Percentiles rank a stretch among this genome's conserved stretches.
phyloP scores from a whole-genome alignment of 108 stramenopile genomes.

The Conticribra weissflogii region DNA sequence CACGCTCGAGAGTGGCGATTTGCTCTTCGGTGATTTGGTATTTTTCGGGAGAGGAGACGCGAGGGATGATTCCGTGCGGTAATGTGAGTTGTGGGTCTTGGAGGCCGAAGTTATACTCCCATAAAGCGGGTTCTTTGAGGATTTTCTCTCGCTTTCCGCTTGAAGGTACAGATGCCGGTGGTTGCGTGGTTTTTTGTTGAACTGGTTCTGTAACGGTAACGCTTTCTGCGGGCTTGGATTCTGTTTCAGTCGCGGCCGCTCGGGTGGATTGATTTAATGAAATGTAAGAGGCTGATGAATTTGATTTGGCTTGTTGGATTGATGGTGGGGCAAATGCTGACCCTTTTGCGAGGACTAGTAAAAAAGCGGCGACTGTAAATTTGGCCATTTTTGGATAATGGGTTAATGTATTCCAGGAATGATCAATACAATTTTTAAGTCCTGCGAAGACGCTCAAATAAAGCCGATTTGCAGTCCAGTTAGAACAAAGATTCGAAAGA shows the following conservation, averaged over 20 bases:
- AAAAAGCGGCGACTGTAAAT: conserved; percentile 1
- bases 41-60: conserved; percentile 70
- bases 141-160: conserved; percentile 61
- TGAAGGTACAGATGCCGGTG: neutral
- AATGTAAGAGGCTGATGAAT: neutral
- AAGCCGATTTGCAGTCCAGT: neutral
- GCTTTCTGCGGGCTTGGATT: neutral
- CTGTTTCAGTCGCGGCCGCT: too few relatives aligned
- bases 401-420: too few relatives aligned
- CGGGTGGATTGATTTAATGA: neutral
- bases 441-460: neutral
- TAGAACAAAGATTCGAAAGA: neutral
- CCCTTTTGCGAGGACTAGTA: neutral
- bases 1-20: conserved; percentile 78
- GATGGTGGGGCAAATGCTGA: conserved; percentile 5
- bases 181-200: neutral
- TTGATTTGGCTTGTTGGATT: neutral
- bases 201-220: neutral
- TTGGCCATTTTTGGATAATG: neutral
- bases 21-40: conserved; percentile 75
- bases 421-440: neutral
- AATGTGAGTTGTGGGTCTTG: conserved; percentile 79
- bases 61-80: conserved; percentile 71
- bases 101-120: conserved; percentile 93
- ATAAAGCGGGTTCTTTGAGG: conserved; percentile 78